phyloP scores from a whole-genome alignment of 495 filamentous ascomycete species.

The Trichodelitschia bisporula region DNA sequence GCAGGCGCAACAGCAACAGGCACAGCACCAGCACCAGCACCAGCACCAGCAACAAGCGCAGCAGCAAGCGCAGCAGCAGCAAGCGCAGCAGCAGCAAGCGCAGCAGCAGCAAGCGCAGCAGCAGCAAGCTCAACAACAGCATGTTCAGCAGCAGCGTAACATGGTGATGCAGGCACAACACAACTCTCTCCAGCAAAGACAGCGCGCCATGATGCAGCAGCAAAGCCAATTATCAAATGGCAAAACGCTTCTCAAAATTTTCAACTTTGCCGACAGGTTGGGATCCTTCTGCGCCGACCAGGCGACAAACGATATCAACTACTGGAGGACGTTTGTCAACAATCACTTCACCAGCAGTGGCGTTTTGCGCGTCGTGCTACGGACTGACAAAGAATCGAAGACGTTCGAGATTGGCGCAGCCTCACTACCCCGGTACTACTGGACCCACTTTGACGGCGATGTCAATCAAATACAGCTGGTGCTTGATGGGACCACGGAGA shows the following conservation, averaged over 20 bases:
- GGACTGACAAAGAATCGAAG: slow-evolving; percentile 25
- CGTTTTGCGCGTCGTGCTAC: slow-evolving; percentile 31
- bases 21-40: slow-evolving; percentile 9
- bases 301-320: slow-evolving; percentile 26
- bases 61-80: slow-evolving; percentile 17
- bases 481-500: slow-evolving; percentile 26
- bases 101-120: slow-evolving; percentile 2
- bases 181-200: slow-evolving; percentile 4
- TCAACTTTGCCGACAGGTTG: slow-evolving; percentile 45
- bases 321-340: slow-evolving; percentile 55
- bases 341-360: slow-evolving; percentile 50
- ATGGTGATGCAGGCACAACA: slow-evolving; percentile 8
- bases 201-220: slow-evolving; percentile 2
- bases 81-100: slow-evolving; percentile 16
- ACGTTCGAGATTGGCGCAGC: slow-evolving; percentile 56
- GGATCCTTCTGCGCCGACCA: slow-evolving; percentile 27
- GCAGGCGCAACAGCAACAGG: slow-evolving; percentile 9
- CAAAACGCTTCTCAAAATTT: slow-evolving; percentile 32
- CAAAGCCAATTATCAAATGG: slow-evolving; percentile 14
- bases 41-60: slow-evolving; percentile 11
- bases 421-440: slow-evolving; percentile 55
- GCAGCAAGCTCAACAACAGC: slow-evolving; percentile 16
- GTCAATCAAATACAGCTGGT: slow-evolving; percentile 58
- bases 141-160: slow-evolving; percentile 17
- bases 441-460: slow-evolving; percentile 62